phyloP scores from a whole-genome alignment of 2,329 filamentous ascomycete genomes.

The Juglanconis juglandina region DNA sequence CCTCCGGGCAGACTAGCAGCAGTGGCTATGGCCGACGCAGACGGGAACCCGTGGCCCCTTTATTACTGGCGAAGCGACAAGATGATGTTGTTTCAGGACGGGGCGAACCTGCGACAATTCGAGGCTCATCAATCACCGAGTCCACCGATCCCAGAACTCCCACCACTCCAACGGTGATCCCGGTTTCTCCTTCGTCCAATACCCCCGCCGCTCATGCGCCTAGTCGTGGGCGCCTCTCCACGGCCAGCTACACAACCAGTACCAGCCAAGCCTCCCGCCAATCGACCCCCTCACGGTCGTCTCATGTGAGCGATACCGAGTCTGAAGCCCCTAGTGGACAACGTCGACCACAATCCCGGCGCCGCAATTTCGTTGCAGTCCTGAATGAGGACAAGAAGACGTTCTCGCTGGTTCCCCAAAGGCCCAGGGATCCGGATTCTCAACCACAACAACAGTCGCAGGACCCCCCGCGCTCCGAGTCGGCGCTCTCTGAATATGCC shows the following conservation, averaged over 20 bases:
- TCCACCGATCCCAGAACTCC: constrained; percentile 27
- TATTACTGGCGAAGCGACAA: constrained; percentile 19
- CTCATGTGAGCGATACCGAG: constrained; percentile 22
- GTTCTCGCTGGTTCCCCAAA: constrained; percentile 47
- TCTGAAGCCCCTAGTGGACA: constrained; percentile 20
- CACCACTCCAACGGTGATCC: constrained; percentile 32
- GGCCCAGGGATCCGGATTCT: constrained; percentile 16
- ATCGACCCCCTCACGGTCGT: constrained; percentile 7
- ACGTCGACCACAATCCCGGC: constrained; percentile 34
- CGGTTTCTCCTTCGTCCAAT: constrained; percentile 35
- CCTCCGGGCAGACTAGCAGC: background rate
- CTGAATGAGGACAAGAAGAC: constrained; percentile 51
- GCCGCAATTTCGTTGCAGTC: constrained; percentile 46
- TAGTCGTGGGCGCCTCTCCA: constrained; percentile 18
- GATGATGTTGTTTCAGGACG: constrained; percentile 43
- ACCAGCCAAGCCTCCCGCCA: constrained; percentile 14
- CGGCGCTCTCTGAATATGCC: constrained; percentile 19
- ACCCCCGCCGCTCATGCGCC: constrained; percentile 35
- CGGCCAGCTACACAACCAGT: constrained; percentile 13
- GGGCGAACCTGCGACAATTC: constrained; percentile 33
- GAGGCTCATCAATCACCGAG: constrained; percentile 28
- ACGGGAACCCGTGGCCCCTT: constrained; percentile 17
- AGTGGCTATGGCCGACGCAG: background rate
- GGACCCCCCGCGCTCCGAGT: constrained; percentile 15
- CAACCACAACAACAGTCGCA: constrained; percentile 10